phyloP scores from a whole-genome alignment of 305 asterid species.

The Lippia alba region DNA sequence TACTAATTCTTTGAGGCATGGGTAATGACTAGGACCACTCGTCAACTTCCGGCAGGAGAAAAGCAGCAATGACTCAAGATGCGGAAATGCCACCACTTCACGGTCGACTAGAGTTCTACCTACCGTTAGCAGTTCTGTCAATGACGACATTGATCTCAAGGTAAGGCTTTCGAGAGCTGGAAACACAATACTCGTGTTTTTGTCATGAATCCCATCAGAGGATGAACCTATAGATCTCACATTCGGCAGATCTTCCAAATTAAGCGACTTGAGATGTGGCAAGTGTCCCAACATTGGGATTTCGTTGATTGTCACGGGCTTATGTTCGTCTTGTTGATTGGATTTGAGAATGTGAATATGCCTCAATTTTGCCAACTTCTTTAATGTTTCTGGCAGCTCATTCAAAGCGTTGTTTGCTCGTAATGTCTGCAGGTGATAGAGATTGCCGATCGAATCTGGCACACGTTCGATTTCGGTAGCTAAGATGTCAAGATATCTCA shows the following conservation, averaged over 20 bases:
- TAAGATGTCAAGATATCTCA: conserved; percentile 20
- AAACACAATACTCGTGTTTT: too few relatives aligned
- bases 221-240: conserved; percentile 6
- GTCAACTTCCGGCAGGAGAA: background rate
- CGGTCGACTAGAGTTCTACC: background rate
- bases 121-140: conserved; percentile 34
- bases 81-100: conserved; percentile 32
- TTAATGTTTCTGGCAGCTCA: background rate
- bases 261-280: conserved; percentile 28
- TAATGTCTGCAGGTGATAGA: background rate
- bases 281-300: conserved; percentile 45
- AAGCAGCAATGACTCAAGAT: conserved; percentile 32
- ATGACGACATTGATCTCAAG: conserved; percentile 34
- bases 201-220: too few relatives aligned
- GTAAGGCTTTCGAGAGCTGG: background rate
- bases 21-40: conserved; percentile 32
- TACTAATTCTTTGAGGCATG: conserved; percentile 20
- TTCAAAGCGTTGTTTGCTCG: background rate
- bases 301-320: background rate
- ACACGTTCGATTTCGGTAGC: background rate
- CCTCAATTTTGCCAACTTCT: conserved; percentile 16
- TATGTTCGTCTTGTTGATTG: background rate
- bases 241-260: background rate
- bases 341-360: conserved; percentile 21
- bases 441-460: conserved; percentile 18